Evolutionary conservation across 805 yeast species (phyloP), one percentile per base, ranked within the genome.

Genomic region (Saccharomyces mikatae): DNA sequence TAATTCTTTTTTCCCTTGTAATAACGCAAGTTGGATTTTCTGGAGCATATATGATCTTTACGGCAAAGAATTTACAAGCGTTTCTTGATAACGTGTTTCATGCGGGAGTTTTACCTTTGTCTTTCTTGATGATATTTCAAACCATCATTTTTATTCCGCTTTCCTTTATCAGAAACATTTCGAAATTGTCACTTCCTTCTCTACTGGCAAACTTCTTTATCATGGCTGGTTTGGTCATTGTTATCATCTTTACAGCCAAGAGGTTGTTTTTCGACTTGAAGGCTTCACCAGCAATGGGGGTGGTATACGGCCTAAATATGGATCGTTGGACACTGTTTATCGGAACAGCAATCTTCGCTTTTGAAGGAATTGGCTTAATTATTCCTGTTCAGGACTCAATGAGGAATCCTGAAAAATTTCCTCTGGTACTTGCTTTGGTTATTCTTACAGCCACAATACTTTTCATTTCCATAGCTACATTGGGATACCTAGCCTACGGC

Each of bases 271-370:
- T 67, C 32, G 68, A 65, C 48, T 54, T 65, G 41, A 52, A 11
- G 52, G 64, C 54, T 82, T 83, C 59, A 68, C 84, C 64, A 0
- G 83, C 83, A 0, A 74, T 73, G 8, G 82, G 80, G 2, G 74
- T 86, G 31, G 73, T 74, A 24, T 68, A 70, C 50, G 66, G 70
- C 32, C 78, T 86, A 70, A 86, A 86, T 66, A 57, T 72, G 30
- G 73, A 76, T 4, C 76, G 76, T 51, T 87, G 88, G 76, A 81
- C 92, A 0, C 70, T 87, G 49, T 87, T 87, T 63, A 82, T 87
- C 51, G 95, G 95, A 8, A 88, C 87, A 6, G 91, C 92, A 1
- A 87, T 87, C 30, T 87, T 87, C 73, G 89, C 94, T n/a, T 87
- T 86, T 65, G 95, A 87, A 71, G 95, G 95, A 1, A 86, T 87